A percentile compares a stretch with the other conserved stretches of the same genome.
phyloP scores from a whole-genome alignment of 2,329 filamentous ascomycete species.

The Diaporthe citriasiana region DNA sequence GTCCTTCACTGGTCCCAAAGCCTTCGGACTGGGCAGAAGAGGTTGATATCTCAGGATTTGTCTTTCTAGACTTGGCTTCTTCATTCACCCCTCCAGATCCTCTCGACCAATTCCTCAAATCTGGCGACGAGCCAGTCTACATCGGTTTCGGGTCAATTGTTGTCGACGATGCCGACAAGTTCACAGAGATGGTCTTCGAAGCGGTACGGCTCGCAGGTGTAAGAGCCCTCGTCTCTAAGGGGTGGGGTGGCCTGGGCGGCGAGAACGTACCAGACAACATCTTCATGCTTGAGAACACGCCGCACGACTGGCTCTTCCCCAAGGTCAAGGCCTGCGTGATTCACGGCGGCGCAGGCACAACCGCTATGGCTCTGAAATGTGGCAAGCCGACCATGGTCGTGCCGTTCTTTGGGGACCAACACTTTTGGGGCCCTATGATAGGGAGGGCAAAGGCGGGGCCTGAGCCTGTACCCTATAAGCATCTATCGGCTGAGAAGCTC shows the following conservation, averaged over 20 bases:
- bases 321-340: conserved; percentile 76
- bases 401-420: conserved; percentile 84
- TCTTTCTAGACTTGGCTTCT: conserved; percentile 79
- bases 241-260: conserved; percentile 80
- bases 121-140: conserved; percentile 74
- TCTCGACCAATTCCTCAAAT: conserved; percentile 67
- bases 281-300: conserved; percentile 80
- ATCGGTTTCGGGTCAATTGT: conserved; percentile 85
- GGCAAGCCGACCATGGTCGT: conserved; percentile 82
- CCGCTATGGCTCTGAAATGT: conserved; percentile 79
- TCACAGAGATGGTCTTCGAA: conserved; percentile 80
- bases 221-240: conserved; percentile 79
- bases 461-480: conserved; percentile 77
- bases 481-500: conserved; percentile 72
- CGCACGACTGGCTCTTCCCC: conserved; percentile 84
- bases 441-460: conserved; percentile 75
- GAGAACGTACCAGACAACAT: conserved; percentile 73
- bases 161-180: conserved; percentile 77
- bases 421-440: conserved; percentile 83
- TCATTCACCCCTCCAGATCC: conserved; percentile 70
- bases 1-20: conserved; percentile 75
- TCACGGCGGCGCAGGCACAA: conserved; percentile 84
- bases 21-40: conserved; percentile 77
- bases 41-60: conserved; percentile 83
- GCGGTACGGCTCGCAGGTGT: conserved; percentile 76